A percentile compares a stretch with the other conserved stretches of the same genome.
Conservation (phyloP, 2,329 filamentous ascomycete species). For the Clarireedia homoeocarpa region DNA sequence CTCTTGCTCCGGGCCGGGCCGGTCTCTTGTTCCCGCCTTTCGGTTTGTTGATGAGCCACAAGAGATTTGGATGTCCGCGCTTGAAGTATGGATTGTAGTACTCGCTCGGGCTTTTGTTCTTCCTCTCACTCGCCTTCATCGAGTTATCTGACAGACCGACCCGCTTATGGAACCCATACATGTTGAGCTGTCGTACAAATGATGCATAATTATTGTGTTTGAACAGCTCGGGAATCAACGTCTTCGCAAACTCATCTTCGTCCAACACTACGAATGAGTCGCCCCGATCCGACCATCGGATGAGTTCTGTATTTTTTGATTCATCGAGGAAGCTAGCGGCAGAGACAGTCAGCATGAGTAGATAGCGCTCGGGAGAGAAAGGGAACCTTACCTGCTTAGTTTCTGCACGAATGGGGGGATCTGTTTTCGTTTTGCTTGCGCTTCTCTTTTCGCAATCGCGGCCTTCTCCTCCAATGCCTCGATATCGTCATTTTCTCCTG, state of each 20-base stretch:
- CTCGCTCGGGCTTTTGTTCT: slow-evolving; percentile 96
- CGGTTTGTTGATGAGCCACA: slow-evolving; percentile 96
- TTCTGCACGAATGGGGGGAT: slow-evolving; percentile 98
- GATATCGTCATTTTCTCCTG: slow-evolving; percentile 59
- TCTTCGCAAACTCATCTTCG: slow-evolving; percentile 80
- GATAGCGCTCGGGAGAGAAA: slow-evolving; percentile 1
- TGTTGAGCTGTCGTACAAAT: slow-evolving; percentile 64
- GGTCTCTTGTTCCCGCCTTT: slow-evolving; percentile 60
- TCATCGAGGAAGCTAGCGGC: slow-evolving; percentile 77
- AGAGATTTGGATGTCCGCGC: slow-evolving; percentile 79
- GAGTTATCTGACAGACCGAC: slow-evolving; percentile 92
- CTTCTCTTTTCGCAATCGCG: slow-evolving; percentile 74
- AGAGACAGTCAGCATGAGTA: slow-evolving; percentile 22
- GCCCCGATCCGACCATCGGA: slow-evolving; percentile 93
- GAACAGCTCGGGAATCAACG: slow-evolving; percentile 66
- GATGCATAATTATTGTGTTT: slow-evolving; percentile 76
- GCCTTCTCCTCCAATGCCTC: slow-evolving; percentile 75
- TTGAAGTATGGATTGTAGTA: slow-evolving; percentile 97
- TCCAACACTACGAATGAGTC: slow-evolving; percentile 95
- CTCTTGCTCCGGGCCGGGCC: slow-evolving; percentile 38
- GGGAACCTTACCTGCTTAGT: slow-evolving; percentile 70
- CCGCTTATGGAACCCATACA: slow-evolving; percentile 60
- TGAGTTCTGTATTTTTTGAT: slow-evolving; percentile 85
- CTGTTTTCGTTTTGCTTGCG: slow-evolving; percentile 83
- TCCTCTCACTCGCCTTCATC: slow-evolving; percentile 93